Evolutionary conservation across 176 grass and related monocot species (phyloP), one percentile per base, ranked within the genome.

Genomic region (Aegilops tauschii): DNA sequence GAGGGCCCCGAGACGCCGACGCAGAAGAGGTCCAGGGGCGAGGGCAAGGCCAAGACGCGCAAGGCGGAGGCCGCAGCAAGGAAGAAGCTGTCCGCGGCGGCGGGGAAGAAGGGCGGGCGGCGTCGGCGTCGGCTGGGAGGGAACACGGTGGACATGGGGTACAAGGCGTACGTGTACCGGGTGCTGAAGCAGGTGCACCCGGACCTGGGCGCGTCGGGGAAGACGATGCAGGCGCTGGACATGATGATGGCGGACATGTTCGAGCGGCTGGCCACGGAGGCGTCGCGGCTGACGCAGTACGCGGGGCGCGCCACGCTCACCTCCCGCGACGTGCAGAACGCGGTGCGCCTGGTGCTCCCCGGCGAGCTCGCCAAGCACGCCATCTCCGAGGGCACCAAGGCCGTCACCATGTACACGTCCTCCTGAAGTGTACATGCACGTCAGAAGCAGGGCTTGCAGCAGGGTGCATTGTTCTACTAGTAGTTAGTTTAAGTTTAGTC

Each of bases 101-200:
- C 42, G 49, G 50, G 50, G 0, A 54, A 54, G 7, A 20, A 3
- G 3, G 54, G 54, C 54, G 49, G 49, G 1, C 54, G 54, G 0
- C 81, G 67, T 0, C 44, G 37, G 0, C 70, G 25, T 14, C 78
- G 80, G 0, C 14, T 54, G 4, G 34, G 10, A 1, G 61, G 86
- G 23, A 3, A 80, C 8, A 45, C 11, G 1, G 88, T 81, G 0
- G 87, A 86, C 23, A 67, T 37, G 17, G 85, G 93, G 54, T 95
- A 92, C 93, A 98, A 91, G 93, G 79, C 78, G 44, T 98, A 94
- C 74, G 87, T 98, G 87, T 98, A 90, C 86, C 83, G 86, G 6
- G 93, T 98, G 88, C 81, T 98, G 86, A 98, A 94, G 91, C 96
- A 98, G 86, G 93, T 98, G 84, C 96, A 94, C 84, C 93, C 93